These are phyloP conservation scores for Tuber aestivum DNA, from an alignment of 495 filamentous ascomycete genomes.

Conservation along the genomic window DNA sequence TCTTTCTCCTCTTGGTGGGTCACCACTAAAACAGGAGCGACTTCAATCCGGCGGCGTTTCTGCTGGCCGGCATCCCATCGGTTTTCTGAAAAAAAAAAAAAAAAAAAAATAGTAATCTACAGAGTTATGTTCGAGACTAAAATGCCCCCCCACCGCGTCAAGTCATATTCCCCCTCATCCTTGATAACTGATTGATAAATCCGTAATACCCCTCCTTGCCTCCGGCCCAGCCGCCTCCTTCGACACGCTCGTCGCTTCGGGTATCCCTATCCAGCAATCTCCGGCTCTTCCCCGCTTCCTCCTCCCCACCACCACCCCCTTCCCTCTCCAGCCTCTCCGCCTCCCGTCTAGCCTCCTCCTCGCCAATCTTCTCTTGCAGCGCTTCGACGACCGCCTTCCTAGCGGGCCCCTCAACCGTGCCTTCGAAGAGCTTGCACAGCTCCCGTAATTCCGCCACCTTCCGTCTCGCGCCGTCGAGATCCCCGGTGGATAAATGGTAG, in stretches of 20 bases:
- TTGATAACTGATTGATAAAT: conserved; percentile 72
- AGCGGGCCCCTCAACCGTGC: conserved; percentile 86
- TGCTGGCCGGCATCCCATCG: no score
- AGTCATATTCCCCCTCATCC: conserved; percentile 63
- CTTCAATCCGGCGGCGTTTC: no score
- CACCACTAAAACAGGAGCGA: no score
- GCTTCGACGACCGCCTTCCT: conserved; percentile 73
- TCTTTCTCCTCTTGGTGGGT: no score
- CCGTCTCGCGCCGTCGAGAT: conserved; percentile 60
- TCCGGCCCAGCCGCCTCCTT: conserved; percentile 37
- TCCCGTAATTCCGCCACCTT: conserved; percentile 68
- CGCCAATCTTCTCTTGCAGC: conserved; percentile 57
- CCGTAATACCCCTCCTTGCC: conserved; percentile 52
- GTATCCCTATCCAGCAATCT: conserved; percentile 16
- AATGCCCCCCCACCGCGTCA: neutral
- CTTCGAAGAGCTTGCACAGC: conserved; percentile 76
- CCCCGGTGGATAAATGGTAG: conserved; percentile 55
- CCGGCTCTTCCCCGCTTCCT: neutral
- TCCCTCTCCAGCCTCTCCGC: conserved; percentile 26
- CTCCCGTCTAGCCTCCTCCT: conserved; percentile 47
- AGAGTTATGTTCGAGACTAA: neutral
- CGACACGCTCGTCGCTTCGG: conserved; percentile 37
- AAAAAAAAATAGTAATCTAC: neutral
- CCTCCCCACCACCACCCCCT: conserved; percentile 21
- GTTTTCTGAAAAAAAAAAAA: neutral